Base-by-base conservation (phyloP, 2,329 filamentous ascomycete species). In the Curvularia sp. region DNA sequence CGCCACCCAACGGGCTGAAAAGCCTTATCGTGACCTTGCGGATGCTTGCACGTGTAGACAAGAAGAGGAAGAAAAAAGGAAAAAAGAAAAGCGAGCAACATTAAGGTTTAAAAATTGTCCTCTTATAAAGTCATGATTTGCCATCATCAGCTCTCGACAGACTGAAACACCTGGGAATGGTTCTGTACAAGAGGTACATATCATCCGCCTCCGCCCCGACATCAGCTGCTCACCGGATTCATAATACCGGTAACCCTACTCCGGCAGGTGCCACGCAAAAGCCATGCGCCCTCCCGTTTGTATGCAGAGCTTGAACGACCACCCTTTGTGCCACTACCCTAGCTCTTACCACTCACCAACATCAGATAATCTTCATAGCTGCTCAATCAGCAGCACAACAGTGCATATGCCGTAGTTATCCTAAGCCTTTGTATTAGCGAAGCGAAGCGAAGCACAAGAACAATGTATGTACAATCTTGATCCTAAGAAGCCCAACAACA, bases 161-260 rank as follows among this genome's bases (percentile, higher is more conserved):
- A 36, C 32, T n/a, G 32, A 36, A 32, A 32, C 45, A 32, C 28
- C 39, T 46, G 21, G 21, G 9, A 21, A 21, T 23, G 23, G 27
- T 23, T 30, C 28, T 34, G 21, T 25, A 42, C 21, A n/a, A 50
- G 12, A 30, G 13, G 18, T 28, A 25, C 21, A 15, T 42, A 42
- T 42, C 39, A 30, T 49, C 21, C 39, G 28, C 19, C 25, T 27
- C 36, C 5, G 30, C 21, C 38, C 38, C 28, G 21, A 34, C 28
- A 42, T 50, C 48, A 50, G 48, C 34, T 30, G 3, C 47, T 62
- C 51, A 64, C 61, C 61, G 61, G 61, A 56, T 7, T 6, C 21
- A 38, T 28, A 42, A 47, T 51, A 36, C 53, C 54, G 45, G 39
- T 50, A 43, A 43, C 23, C 45, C 27, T 42, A n/a, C 5, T 46